Evolutionary conservation across 2,329 filamentous ascomycete species (phyloP).

Genomic region (Atkinsonella hypoxylon): DNA sequence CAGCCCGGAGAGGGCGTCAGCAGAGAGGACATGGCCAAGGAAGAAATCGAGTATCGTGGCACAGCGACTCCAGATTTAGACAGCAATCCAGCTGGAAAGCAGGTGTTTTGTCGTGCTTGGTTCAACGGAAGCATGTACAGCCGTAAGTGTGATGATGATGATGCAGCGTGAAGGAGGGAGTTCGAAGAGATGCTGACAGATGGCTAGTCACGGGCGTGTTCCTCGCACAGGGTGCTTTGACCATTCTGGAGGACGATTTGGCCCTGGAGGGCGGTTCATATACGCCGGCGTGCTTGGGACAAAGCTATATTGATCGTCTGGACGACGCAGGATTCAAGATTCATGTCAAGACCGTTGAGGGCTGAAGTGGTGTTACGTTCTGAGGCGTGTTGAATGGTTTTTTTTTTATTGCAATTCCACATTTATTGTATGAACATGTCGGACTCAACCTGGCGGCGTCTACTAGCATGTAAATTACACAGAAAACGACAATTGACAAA

Average conservation of each 20-base stretch:
- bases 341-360: conserved; percentile 31
- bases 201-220: conserved; percentile 50
- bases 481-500: not conserved
- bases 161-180: not conserved
- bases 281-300: conserved; percentile 61
- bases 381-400: no score
- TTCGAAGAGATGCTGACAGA: not conserved
- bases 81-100: conserved; percentile 28
- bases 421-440: no score
- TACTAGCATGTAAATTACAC: not conserved
- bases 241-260: conserved; percentile 51
- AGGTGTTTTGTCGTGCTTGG: conserved; percentile 42
- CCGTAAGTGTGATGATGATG: conserved; percentile 31
- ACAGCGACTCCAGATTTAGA: conserved; percentile 47
- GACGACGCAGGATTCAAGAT: conserved; percentile 50
- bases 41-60: conserved; percentile 51
- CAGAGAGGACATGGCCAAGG: conserved; percentile 40
- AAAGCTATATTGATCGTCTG: conserved; percentile 52
- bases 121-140: conserved; percentile 52
- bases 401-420: no score
- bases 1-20: conserved; percentile 44
- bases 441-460: not conserved
- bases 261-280: conserved; percentile 54
- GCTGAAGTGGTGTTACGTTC: conserved; percentile 12
- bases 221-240: conserved; percentile 51